A percentile compares a stretch with the other conserved stretches of the same genome.
Conservation (phyloP, 1,284 basidiomycete genomes). For the Mycosarcoma maydis region DNA sequence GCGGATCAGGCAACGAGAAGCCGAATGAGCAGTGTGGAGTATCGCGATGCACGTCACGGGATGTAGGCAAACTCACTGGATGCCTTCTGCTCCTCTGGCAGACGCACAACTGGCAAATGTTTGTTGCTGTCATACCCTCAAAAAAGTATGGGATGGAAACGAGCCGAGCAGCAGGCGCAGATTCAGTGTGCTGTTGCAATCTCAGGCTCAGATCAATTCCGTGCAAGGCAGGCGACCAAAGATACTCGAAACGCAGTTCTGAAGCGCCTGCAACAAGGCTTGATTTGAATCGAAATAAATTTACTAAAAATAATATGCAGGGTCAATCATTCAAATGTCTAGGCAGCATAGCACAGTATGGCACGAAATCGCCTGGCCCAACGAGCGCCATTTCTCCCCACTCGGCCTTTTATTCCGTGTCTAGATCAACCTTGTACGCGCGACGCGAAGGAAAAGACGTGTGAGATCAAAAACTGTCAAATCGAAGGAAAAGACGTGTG, state of each 20-base stretch:
- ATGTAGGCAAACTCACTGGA: too few species aligned
- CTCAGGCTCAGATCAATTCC: constrained; percentile 14
- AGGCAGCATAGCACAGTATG: constrained; percentile 5
- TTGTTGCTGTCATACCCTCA: not conserved
- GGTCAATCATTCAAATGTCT: not conserved
- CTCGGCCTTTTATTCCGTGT: not conserved
- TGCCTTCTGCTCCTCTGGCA: too few species aligned
- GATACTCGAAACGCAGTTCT: not conserved
- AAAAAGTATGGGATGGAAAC: constrained; percentile 2
- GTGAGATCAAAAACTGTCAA: too few species aligned
- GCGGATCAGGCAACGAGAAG: constrained; percentile 7
- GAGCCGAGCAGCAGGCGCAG: constrained; percentile 1
- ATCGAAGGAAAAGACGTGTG: constrained; percentile 8
- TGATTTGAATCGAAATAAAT: not conserved
- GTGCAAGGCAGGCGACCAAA: constrained; percentile 1
- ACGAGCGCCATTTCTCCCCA: not conserved
- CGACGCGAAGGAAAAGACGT: not conserved
- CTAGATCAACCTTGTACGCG: not conserved
- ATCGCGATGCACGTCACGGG: not conserved
- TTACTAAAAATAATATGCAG: constrained; percentile 4
- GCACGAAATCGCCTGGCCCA: constrained; percentile 2
- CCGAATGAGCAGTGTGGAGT: not conserved
- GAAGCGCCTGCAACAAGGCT: too few species aligned
- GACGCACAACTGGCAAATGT: too few species aligned
- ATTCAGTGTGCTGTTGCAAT: constrained; percentile 3